Base-by-base conservation (phyloP, 768 basidiomycete species). In the Tulasnella sp. region DNA sequence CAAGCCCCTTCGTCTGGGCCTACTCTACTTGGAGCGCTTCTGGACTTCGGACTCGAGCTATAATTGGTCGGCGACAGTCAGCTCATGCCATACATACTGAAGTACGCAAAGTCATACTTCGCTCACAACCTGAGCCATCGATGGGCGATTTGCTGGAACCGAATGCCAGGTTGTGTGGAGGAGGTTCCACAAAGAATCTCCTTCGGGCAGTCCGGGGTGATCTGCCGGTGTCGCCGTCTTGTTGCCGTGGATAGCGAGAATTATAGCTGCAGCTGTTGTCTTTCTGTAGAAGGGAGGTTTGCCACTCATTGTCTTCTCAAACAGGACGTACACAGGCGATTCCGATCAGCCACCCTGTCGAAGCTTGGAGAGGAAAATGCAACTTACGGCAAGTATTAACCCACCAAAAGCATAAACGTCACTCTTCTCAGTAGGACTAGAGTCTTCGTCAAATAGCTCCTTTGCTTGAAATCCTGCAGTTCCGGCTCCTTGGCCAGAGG, bases 391-490 rank as follows among this genome's bases (percentile, higher is more conserved):
- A 22, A 62, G 32, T 16, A 70, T 70, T 3, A 70, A 22, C 41
- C 69, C 37, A 14, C 69, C 69, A 29, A 70, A 70, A 40, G 69
- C 69, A 36, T 52, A 70, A 32, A 70, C 69, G 34, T 70, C 69
- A 36, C 44, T 52, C 37, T 47, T 44, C 22, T 41, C 35, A 2
- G 69, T 70, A 2, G 35, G 52, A 8, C 64, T 65, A 7, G 35
- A 65, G 39, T 65, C 34, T 34, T 42, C 42, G 64, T 63, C 44
- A 14, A 32, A 26, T 41, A 72, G 36, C 32, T 70, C 69, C 11
- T 40, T 40, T 1, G 69, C 69, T 9, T 34, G 40, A 22, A 26
- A 70, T 26, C 69, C 62, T 22, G 52, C 42, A 8, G 36, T 44
- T 16, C 71, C 71, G 16, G 35, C 35, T 16, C 69, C 69, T 70